Evolutionary conservation across 768 basidiomycete species (phyloP).

Genomic region (Pholiota microspora): DNA sequence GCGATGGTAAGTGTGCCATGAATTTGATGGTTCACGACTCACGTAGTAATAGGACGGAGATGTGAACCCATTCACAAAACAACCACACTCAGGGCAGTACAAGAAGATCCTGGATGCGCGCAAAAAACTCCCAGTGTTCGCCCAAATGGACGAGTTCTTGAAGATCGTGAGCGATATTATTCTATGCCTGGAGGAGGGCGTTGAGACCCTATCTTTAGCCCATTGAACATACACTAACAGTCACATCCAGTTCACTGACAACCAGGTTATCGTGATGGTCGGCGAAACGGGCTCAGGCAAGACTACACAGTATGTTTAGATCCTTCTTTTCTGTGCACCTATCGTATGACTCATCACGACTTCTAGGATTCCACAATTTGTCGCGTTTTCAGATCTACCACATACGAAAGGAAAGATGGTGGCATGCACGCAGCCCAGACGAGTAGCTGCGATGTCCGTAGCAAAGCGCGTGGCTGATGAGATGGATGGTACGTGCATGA

Average conservation of each 20-base stretch:
- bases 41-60: conserved; percentile 29
- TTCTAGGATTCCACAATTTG: conserved; percentile 91
- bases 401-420: conserved; percentile 89
- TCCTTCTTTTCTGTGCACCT: background rate
- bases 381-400: conserved; percentile 89
- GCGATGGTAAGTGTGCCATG: conserved; percentile 57
- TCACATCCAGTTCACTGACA: conserved; percentile 60
- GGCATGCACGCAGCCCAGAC: conserved; percentile 94
- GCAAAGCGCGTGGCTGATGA: conserved; percentile 99
- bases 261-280: conserved; percentile 88
- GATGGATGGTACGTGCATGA: conserved; percentile 79
- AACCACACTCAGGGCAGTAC: conserved; percentile 75
- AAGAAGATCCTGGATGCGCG: conserved; percentile 81
- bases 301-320: conserved; percentile 61
- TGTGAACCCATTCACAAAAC: conserved; percentile 86
- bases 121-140: conserved; percentile 87
- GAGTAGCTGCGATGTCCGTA: conserved; percentile 97
- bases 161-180: conserved; percentile 64
- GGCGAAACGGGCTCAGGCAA: conserved; percentile 99
- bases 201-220: conserved; percentile 44
- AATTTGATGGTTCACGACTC: background rate
- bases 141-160: conserved; percentile 92
- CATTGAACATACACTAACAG: conserved; percentile 22
- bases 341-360: conserved; percentile 15
- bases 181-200: conserved; percentile 35